phyloP scores from a whole-genome alignment of 75 land plant genomes.

The Cryptomeria japonica region DNA sequence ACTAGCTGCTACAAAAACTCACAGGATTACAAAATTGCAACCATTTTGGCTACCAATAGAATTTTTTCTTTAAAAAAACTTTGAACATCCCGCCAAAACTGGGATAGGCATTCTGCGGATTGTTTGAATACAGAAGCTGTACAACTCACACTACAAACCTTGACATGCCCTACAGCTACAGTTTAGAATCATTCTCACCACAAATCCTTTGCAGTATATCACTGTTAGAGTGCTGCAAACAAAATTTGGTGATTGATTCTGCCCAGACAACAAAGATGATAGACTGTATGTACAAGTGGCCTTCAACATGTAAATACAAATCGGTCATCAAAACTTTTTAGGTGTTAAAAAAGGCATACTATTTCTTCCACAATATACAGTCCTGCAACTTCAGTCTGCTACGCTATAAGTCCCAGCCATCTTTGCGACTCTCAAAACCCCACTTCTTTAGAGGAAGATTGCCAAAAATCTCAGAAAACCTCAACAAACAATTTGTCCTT shows the following conservation, averaged over 20 bases:
- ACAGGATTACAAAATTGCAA: neutral
- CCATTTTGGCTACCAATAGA: no score
- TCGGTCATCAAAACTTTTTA: neutral
- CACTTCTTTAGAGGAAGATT: slow-evolving; percentile 49
- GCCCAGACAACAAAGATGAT: neutral
- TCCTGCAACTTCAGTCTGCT: slow-evolving; percentile 1
- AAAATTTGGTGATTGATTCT: slow-evolving; percentile 7
- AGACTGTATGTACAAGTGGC: neutral
- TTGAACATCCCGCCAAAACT: neutral
- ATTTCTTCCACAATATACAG: slow-evolving; percentile 8
- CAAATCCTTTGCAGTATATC: neutral
- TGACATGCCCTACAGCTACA: neutral
- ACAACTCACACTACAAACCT: neutral
- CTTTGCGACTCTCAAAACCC: slow-evolving; percentile 60
- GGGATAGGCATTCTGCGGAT: neutral
- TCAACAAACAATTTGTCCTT: slow-evolving; percentile 63
- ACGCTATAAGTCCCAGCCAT: slow-evolving; percentile 83
- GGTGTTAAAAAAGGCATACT: neutral
- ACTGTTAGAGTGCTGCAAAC: neutral
- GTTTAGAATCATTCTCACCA: slow-evolving; percentile 6
- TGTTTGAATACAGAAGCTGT: slow-evolving; percentile 4
- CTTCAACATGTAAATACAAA: neutral
- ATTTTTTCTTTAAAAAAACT: neutral
- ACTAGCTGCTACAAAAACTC: neutral
- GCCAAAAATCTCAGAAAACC: slow-evolving; percentile 71